These are phyloP conservation scores for Albatrellus sp. DNA, from an alignment of 1,284 basidiomycete species.

Conservation along the genomic window DNA sequence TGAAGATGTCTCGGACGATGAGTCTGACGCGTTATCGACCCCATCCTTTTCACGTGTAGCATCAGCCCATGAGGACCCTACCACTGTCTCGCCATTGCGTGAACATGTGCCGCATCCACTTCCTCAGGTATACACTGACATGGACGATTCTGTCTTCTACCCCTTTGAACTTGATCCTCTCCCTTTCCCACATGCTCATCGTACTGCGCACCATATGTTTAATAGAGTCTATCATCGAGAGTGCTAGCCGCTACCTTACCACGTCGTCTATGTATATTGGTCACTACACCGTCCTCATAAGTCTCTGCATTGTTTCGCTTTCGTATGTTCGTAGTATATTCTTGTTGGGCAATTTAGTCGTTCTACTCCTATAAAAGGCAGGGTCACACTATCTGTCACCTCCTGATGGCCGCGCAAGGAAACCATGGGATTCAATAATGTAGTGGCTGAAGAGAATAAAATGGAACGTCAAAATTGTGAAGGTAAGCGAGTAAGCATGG, in stretches of 20 bases:
- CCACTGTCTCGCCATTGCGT: slow-evolving; percentile 13
- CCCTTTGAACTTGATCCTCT: slow-evolving; percentile 56
- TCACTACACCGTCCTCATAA: slow-evolving; percentile 9
- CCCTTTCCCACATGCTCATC: slow-evolving; percentile 42
- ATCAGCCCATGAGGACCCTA: slow-evolving; percentile 34
- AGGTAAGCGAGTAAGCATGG: too few species aligned
- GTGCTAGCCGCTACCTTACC: slow-evolving; percentile 33
- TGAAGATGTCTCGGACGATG: slow-evolving; percentile 73
- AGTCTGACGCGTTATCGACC: slow-evolving; percentile 58
- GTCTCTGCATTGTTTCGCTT: slow-evolving; percentile 1
- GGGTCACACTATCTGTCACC: slow-evolving; percentile 4
- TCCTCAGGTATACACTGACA: slow-evolving; percentile 49
- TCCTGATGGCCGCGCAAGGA: too few species aligned
- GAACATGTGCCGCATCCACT: slow-evolving; percentile 26
- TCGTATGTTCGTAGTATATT: slow-evolving; percentile 3
- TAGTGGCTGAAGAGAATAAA: too few species aligned
- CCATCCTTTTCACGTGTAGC: slow-evolving; percentile 25
- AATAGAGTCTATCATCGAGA: slow-evolving; percentile 35
- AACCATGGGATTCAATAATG: too few species aligned
- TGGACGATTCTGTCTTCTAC: slow-evolving; percentile 45
- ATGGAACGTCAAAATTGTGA: too few species aligned
- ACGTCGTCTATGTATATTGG: slow-evolving; percentile 12
- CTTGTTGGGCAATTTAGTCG: too few species aligned
- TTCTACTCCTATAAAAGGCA: slow-evolving; percentile 4
- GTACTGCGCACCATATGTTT: slow-evolving; percentile 29